Evolutionary conservation across 441 rosid genomes (phyloP).

Genomic region (Dalechampia spathulata): DNA sequence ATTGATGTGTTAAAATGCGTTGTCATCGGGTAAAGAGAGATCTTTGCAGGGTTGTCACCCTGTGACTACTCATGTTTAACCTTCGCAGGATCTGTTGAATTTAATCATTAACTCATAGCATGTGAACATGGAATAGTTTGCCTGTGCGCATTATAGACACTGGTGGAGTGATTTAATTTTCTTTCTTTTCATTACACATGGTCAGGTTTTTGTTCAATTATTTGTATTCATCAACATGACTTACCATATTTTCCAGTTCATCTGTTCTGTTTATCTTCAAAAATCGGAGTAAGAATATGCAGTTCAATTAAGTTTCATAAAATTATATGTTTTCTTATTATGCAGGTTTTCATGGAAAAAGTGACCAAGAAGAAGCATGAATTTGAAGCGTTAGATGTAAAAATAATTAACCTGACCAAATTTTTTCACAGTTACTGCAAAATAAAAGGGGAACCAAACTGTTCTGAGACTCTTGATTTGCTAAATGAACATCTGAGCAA

Average conservation of each 20-base stretch:
- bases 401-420: slow-evolving; percentile 42
- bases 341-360: slow-evolving; percentile 38
- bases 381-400: slow-evolving; percentile 40
- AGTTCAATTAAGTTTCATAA: slow-evolving; percentile 7
- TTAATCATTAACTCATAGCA: neutral
- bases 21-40: neutral
- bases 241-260: neutral
- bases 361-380: slow-evolving; percentile 38
- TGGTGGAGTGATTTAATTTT: neutral
- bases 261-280: slow-evolving; percentile 3
- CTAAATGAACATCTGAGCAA: slow-evolving; percentile 44
- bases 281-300: neutral
- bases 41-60: neutral
- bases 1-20: neutral
- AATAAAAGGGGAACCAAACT: slow-evolving; percentile 41
- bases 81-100: neutral
- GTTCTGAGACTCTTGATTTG: slow-evolving; percentile 33
- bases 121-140: neutral
- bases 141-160: neutral
- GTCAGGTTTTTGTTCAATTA: neutral
- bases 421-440: slow-evolving; percentile 33
- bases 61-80: too few species aligned
- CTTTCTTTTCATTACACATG: neutral
- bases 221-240: neutral
- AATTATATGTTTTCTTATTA: slow-evolving; percentile 11